These are phyloP conservation scores for Talaromyces piceae DNA, from an alignment of 2,329 filamentous ascomycete species.

Conservation along the genomic window DNA sequence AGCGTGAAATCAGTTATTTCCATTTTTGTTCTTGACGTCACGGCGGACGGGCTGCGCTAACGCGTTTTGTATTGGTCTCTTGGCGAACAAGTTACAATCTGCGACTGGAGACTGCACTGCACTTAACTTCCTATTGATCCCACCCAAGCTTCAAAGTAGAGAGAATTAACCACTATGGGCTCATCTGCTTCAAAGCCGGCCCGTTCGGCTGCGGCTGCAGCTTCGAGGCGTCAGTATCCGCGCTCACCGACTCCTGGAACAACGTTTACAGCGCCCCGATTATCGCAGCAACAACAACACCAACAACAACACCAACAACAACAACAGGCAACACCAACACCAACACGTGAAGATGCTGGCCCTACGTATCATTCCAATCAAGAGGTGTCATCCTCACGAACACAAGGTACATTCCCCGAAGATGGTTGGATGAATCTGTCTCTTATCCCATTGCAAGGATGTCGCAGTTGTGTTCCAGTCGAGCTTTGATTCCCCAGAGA, in stretches of 20 bases:
- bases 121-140: too few species aligned
- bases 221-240: slow-evolving; percentile 50
- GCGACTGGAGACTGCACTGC: too few species aligned
- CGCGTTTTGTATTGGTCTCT: slow-evolving; percentile 3
- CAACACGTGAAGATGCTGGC: slow-evolving; percentile 13
- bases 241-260: slow-evolving; percentile 38
- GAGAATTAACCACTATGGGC: slow-evolving; percentile 49
- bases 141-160: too few species aligned
- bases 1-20: not conserved
- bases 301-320: slow-evolving; percentile 1
- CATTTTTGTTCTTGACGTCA: slow-evolving; percentile 7
- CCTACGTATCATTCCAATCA: slow-evolving; percentile 31
- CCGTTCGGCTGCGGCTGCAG: slow-evolving; percentile 41
- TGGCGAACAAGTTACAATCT: too few species aligned
- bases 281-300: slow-evolving; percentile 9
- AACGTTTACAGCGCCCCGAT: slow-evolving; percentile 15
- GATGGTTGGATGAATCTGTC: not conserved
- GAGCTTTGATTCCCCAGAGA: not conserved
- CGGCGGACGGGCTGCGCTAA: not conserved
- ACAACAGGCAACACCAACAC: slow-evolving; percentile 8
- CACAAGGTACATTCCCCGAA: slow-evolving; percentile 22
- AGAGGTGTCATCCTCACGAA: slow-evolving; percentile 24
- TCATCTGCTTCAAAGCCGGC: slow-evolving; percentile 51
- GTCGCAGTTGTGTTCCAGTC: not conserved
- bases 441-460: not conserved